Conservation (phyloP, 169 alveolate species). For the Plasmodium relictum region DNA sequence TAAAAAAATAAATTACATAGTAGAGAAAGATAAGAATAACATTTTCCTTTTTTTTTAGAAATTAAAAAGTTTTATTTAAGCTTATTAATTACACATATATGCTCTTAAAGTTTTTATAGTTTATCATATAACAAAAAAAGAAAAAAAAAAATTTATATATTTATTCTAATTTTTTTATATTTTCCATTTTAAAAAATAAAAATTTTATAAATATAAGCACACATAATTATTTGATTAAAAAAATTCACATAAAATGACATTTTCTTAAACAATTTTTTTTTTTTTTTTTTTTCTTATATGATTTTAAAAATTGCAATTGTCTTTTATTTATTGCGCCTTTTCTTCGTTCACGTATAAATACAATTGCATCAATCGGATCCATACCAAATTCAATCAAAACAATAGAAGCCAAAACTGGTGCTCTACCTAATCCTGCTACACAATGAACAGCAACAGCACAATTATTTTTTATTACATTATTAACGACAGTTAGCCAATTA, state of each 20-base stretch:
- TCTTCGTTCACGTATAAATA: conserved; percentile 90
- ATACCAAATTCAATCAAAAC: conserved; percentile 93
- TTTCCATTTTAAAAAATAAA: background rate
- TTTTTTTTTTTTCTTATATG: conserved; percentile 81
- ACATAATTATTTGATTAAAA: background rate
- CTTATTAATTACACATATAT: too few species aligned
- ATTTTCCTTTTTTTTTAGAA: too few species aligned
- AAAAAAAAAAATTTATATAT: background rate
- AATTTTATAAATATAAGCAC: background rate
- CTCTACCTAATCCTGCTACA: conserved; percentile 95
- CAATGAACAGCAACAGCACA: conserved; percentile 95
- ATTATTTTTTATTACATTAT: conserved; percentile 81
- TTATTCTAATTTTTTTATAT: too few species aligned
- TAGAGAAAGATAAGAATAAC: too few species aligned
- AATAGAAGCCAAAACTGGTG: conserved; percentile 93
- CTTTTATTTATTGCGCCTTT: conserved; percentile 90
- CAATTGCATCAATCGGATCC: conserved; percentile 92
- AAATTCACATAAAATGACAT: conserved; percentile 79
- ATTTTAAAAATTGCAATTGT: conserved; percentile 84
- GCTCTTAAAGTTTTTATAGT: background rate
- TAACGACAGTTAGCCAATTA: conserved; percentile 90
- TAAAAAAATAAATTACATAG: too few species aligned
- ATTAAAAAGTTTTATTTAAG: too few species aligned
- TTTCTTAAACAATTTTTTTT: conserved; percentile 76
- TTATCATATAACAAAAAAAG: background rate